Base-by-base conservation (phyloP, 768 basidiomycete species). In the Boletus barrowsii region DNA sequence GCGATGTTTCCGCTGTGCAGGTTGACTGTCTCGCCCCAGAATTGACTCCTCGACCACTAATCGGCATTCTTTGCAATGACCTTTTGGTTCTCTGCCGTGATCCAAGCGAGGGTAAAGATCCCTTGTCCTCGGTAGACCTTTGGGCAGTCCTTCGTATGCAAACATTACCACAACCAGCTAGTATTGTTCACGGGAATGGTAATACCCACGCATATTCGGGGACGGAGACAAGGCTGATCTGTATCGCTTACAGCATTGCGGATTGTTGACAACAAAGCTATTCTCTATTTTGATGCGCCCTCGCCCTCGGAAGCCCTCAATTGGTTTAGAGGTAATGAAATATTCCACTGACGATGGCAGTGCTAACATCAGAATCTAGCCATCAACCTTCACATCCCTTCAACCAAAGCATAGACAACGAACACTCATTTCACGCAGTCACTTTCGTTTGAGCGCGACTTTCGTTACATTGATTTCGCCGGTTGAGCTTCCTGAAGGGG, bases 81-180 rank as follows among this genome's bases (percentile, higher is more conserved):
- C 76, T 98, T 50, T 74, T 99, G 63, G 93, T 98, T 15, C 76
- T 98, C 45, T 93, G 91, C 70, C 84, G 90, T 56, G 92, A 95
- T 70, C 86, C 90, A 10, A 84, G 88, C 11, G 85, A 86, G 39
- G 90, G 90, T 42, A 80, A 81, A 59, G 94, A 96, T 59, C 84
- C 83, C 22, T 74, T 76, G 43, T 85, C 83, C 4, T 72, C 67
- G 22, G 93, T 98, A 30, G 95, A 98, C 66, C 77, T 98, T n/a
- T 98, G 93, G 88, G 94, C 94, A 33, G 96, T 98, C 32, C 74
- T 98, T 56, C 81, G 96, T 41, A 93, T 99, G 93, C 93, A 95
- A 70, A 96, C 94, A 0, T 68, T 93, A 42, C 86, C 88, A 6
- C 91, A 94, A 63, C 93, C 91, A 6, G 93, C 91, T 17, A 92